Conservation (phyloP, 164 flowering plant genomes). For the Saururus chinensis region DNA sequence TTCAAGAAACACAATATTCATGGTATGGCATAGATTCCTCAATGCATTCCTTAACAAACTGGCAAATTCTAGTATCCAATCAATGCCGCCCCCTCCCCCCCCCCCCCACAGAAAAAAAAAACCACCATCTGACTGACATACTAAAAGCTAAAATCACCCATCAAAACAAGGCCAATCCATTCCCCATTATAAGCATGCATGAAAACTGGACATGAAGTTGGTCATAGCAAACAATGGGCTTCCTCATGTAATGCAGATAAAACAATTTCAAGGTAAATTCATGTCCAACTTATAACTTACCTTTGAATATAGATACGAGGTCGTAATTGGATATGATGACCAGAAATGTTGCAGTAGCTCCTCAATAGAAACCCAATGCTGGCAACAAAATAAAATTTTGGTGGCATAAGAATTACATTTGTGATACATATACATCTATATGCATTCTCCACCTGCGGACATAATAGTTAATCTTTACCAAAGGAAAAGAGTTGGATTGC, state of each 20-base stretch:
- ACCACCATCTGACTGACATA: no score
- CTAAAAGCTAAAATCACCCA: no score
- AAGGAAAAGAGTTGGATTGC: not conserved
- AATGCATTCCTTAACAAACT: no score
- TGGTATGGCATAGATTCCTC: no score
- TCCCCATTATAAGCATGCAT: no score
- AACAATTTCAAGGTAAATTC: not conserved
- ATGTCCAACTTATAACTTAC: constrained; percentile 19
- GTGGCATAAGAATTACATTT: not conserved
- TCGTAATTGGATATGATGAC: constrained; percentile 94
- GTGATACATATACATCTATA: not conserved
- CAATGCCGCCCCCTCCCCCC: no score
- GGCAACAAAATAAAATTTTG: constrained; percentile 14
- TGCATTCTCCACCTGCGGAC: not conserved
- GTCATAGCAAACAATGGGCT: no score
- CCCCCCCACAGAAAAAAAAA: no score
- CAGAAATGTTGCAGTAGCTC: constrained; percentile 89
- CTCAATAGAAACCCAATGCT: constrained; percentile 88
- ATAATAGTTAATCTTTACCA: not conserved
- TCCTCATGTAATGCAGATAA: not conserved
- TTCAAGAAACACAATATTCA: no score
- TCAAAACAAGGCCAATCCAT: no score
- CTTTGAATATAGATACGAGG: constrained; percentile 57
- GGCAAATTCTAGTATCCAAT: no score
- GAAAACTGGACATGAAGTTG: no score